phyloP scores from a whole-genome alignment of 2,329 filamentous ascomycete genomes.

The Fusarium sp. region DNA sequence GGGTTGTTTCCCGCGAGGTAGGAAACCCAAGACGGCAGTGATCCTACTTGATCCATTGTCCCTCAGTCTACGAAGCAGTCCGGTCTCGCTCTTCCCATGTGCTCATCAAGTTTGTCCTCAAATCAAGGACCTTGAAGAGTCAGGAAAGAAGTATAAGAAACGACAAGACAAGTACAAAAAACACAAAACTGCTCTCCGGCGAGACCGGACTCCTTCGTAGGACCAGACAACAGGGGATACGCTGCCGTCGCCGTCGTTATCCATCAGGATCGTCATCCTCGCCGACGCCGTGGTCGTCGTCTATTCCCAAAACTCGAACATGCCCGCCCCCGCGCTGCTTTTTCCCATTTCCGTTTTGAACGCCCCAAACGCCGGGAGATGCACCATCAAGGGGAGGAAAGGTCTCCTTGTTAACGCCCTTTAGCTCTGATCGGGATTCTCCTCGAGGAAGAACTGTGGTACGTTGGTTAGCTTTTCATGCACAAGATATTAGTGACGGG shows the following conservation, averaged over 20 bases:
- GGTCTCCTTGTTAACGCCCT: constrained; percentile 51
- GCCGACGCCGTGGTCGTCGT: constrained; percentile 62
- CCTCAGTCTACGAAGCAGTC: constrained; percentile 60
- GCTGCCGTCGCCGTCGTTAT: constrained; percentile 67
- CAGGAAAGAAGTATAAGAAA: neutral
- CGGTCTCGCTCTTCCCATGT: constrained; percentile 5
- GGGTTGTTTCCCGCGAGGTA: constrained; percentile 51
- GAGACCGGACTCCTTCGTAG: constrained; percentile 50
- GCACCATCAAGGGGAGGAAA: constrained; percentile 46
- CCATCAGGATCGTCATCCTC: constrained; percentile 76
- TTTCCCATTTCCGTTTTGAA: constrained; percentile 56
- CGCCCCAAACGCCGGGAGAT: constrained; percentile 61
- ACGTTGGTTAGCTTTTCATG: constrained; percentile 19
- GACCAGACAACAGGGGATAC: constrained; percentile 74
- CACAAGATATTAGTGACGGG: neutral
- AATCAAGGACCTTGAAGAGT: constrained; percentile 7
- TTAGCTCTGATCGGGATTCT: constrained; percentile 67
- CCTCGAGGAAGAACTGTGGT: constrained; percentile 91
- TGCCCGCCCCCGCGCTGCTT: constrained; percentile 40
- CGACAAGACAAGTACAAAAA: constrained; percentile 4
- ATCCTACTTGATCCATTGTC: constrained; percentile 71
- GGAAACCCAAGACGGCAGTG: constrained; percentile 62
- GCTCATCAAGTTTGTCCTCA: neutral
- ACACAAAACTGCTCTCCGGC: constrained; percentile 2
- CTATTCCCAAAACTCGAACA: constrained; percentile 48